Evolutionary conservation across 2,329 filamentous ascomycete genomes (phyloP).

Genomic region (Claviceps arundinis): DNA sequence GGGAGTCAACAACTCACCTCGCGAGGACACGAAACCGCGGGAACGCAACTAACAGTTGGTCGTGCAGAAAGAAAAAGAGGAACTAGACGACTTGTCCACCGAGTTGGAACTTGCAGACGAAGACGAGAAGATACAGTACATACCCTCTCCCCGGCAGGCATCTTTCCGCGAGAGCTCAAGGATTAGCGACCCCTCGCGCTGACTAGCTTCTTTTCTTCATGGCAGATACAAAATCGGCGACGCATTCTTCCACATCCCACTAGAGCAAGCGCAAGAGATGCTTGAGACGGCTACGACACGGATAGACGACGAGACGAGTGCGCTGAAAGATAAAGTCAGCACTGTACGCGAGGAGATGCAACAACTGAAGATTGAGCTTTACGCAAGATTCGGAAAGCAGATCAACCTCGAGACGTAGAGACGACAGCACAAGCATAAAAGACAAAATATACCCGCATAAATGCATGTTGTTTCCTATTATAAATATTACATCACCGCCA

Average conservation of each 20-base stretch:
- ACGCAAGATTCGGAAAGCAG: constrained; percentile 87
- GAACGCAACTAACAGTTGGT: background rate
- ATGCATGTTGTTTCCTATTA: background rate
- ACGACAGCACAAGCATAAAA: background rate
- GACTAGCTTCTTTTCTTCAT: constrained; percentile 1
- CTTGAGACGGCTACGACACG: constrained; percentile 56
- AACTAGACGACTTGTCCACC: constrained; percentile 80
- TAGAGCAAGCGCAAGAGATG: constrained; percentile 77
- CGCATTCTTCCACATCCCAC: constrained; percentile 77
- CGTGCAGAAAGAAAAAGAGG: constrained; percentile 88
- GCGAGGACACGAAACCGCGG: too few species aligned
- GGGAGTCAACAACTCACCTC: too few species aligned
- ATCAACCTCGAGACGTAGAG: constrained; percentile 86
- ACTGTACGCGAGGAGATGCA: constrained; percentile 76
- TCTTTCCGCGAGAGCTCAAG: background rate
- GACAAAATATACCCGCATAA: background rate
- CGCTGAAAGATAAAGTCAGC: constrained; percentile 63
- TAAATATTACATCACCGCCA: too few species aligned
- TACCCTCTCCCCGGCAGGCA: background rate
- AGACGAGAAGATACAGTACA: constrained; percentile 81
- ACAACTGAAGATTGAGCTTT: constrained; percentile 79
- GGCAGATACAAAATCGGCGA: constrained; percentile 90
- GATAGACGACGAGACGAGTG: constrained; percentile 64
- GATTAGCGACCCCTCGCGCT: background rate
- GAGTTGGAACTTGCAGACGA: constrained; percentile 94